These are phyloP conservation scores for Eurotiales sp. DNA, from an alignment of 2,329 filamentous ascomycete genomes.

Conservation along the genomic window DNA sequence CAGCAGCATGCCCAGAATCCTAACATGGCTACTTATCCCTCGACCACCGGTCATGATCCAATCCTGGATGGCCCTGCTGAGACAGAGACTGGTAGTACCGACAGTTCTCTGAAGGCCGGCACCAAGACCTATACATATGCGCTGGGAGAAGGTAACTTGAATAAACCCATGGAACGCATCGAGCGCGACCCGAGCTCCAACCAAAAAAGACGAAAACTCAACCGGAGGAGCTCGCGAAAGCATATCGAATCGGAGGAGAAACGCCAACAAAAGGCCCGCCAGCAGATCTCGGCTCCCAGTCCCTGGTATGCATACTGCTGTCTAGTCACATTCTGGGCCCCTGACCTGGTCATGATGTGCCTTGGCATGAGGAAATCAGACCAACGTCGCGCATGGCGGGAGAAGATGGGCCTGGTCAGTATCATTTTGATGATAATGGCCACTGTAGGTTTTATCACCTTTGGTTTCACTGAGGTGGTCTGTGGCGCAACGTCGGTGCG, in stretches of 20 bases:
- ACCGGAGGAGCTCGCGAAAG: conserved; percentile 56
- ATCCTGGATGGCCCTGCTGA: conserved; percentile 66
- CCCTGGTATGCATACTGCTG: conserved; percentile 95
- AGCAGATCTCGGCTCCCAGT: conserved; percentile 72
- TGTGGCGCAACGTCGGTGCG: conserved; percentile 70
- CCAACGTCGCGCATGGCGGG: conserved; percentile 89
- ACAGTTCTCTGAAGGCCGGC: conserved; percentile 53
- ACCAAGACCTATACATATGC: conserved; percentile 35
- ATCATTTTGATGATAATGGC: conserved; percentile 80
- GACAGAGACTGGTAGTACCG: conserved; percentile 55
- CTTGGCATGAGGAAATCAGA: conserved; percentile 82
- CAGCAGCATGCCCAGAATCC: conserved; percentile 88
- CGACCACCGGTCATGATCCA: conserved; percentile 87
- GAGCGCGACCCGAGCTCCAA: conserved; percentile 34
- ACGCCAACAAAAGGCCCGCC: conserved; percentile 55
- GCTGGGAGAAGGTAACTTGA: conserved; percentile 32
- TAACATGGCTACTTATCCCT: conserved; percentile 85
- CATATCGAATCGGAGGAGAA: conserved; percentile 55
- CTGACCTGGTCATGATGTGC: conserved; percentile 76
- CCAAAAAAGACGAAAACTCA: conserved; percentile 57
- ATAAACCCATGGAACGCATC: conserved; percentile 39
- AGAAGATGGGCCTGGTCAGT: conserved; percentile 96
- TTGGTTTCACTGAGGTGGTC: conserved; percentile 88
- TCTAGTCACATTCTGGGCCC: conserved; percentile 90
- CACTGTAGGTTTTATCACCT: conserved; percentile 91